A percentile compares a stretch with the other conserved stretches of the same genome.
phyloP scores from a whole-genome alignment of 257 asterid genomes.

The Salvia rosmarinus region DNA sequence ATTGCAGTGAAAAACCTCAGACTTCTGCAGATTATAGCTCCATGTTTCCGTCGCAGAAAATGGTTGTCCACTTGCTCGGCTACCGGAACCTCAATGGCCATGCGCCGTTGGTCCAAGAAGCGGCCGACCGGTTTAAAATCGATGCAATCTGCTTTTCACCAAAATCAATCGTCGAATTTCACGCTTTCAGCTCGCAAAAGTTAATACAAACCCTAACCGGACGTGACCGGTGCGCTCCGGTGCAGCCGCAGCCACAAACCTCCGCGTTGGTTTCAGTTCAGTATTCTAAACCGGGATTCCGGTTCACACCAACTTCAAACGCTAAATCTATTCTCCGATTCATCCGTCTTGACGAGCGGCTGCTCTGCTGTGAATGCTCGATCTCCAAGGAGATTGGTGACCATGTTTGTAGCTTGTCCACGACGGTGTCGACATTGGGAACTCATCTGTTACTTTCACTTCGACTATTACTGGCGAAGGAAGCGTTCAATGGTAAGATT shows the following conservation, averaged over 20 bases:
- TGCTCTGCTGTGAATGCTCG: conserved; percentile 44
- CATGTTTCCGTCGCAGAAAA: conserved; percentile 12
- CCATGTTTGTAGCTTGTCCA: conserved; percentile 43
- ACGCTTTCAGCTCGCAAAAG: conserved; percentile 60
- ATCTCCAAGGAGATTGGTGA: conserved; percentile 43
- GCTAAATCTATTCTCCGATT: conserved; percentile 38
- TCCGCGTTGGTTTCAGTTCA: conserved; percentile 31
- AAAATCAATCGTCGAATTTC: conserved; percentile 52
- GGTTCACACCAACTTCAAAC: conserved; percentile 29
- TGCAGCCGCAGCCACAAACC: conserved; percentile 46
- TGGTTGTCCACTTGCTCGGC: conserved; percentile 58
- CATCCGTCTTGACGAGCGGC: conserved; percentile 35
- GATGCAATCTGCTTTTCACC: conserved; percentile 65
- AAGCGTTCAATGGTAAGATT: conserved; percentile 64
- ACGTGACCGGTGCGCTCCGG: conserved; percentile 70
- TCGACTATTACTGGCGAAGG: conserved; percentile 83
- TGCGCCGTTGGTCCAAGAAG: conserved; percentile 59
- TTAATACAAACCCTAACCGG: conserved; percentile 43
- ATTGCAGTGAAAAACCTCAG: conserved; percentile 3
- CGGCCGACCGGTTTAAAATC: conserved; percentile 68
- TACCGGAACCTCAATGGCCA: conserved; percentile 51
- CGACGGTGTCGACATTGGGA: conserved; percentile 48
- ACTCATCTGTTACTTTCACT: conserved; percentile 53
- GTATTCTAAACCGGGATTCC: conserved; percentile 19
- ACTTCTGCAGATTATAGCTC: background rate